Percentiles rank a stretch among this genome's conserved stretches.
These are phyloP conservation scores for Eimeria sp. DNA, from an alignment of 169 alveolate genomes.

Conservation along the genomic window DNA sequence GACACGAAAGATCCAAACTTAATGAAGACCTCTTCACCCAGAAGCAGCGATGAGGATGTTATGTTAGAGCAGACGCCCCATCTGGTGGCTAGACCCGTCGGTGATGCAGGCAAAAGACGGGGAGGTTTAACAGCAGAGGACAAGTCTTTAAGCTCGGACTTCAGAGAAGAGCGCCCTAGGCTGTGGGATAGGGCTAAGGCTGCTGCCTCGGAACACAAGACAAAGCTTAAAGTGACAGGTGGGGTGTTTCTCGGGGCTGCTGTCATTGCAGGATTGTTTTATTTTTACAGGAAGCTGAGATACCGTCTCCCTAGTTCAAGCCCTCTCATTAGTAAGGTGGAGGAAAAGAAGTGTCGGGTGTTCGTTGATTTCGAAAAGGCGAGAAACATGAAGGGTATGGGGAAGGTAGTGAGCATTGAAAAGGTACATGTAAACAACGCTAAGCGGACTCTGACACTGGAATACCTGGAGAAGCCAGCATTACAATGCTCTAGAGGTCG, in stretches of 20 bases:
- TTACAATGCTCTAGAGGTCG: slow-evolving; percentile 31
- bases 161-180: background rate
- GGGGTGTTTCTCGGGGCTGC: slow-evolving; percentile 11
- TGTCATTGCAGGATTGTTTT: background rate
- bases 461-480: slow-evolving; percentile 34
- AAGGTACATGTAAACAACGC: slow-evolving; percentile 10
- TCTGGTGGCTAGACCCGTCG: background rate
- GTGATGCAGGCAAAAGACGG: background rate
- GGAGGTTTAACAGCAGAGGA: background rate
- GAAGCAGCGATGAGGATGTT: background rate
- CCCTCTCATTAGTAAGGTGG: slow-evolving; percentile 35
- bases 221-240: slow-evolving; percentile 26
- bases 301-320: slow-evolving; percentile 39
- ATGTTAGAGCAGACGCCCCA: background rate
- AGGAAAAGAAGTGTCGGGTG: slow-evolving; percentile 30
- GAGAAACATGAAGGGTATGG: slow-evolving; percentile 8
- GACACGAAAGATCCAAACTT: background rate
- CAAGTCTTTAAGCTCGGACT: background rate
- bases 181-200: slow-evolving; percentile 44
- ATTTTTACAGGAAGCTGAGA: background rate
- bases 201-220: slow-evolving; percentile 19
- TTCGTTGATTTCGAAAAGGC: slow-evolving; percentile 30
- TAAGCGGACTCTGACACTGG: slow-evolving; percentile 11
- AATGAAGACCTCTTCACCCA: background rate
- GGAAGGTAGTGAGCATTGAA: slow-evolving; percentile 25